Evolutionary conservation across 2,329 filamentous ascomycete species (phyloP).

Genomic region (Trichoderma atrobrunneum): DNA sequence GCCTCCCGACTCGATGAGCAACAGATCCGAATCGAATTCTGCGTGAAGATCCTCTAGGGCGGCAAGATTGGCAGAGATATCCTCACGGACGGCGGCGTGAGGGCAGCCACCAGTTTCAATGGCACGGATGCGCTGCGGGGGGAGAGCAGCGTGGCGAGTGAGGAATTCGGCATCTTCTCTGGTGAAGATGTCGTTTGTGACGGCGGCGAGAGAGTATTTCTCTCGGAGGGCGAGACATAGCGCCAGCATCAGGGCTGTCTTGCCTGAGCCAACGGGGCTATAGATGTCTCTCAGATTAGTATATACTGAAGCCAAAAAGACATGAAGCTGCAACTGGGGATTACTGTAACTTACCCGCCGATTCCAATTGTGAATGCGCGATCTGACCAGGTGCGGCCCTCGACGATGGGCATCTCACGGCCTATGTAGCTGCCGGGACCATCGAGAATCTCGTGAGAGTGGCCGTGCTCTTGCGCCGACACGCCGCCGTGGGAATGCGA

Average conservation of each 20-base stretch:
- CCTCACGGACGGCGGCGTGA: constrained; percentile 94
- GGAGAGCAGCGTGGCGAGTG: constrained; percentile 78
- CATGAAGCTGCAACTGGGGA: neutral
- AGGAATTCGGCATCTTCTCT: constrained; percentile 98
- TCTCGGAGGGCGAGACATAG: constrained; percentile 82
- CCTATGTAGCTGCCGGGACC: constrained; percentile 87
- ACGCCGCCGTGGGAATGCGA: constrained; percentile 51
- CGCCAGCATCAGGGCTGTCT: constrained; percentile 93
- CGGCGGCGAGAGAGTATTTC: constrained; percentile 82
- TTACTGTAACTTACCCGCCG: constrained; percentile 66
- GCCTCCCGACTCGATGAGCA: constrained; percentile 92
- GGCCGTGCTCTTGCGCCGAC: constrained; percentile 73
- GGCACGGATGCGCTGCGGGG: constrained; percentile 79
- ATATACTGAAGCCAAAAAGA: neutral
- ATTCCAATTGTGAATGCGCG: constrained; percentile 96
- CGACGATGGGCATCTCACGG: constrained; percentile 89
- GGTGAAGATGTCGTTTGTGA: constrained; percentile 99
- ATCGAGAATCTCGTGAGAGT: constrained; percentile 92
- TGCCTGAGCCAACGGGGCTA: constrained; percentile 93
- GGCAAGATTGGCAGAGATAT: constrained; percentile 90
- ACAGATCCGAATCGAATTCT: constrained; percentile 73
- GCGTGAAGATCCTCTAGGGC: constrained; percentile 86
- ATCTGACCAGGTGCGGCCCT: constrained; percentile 83
- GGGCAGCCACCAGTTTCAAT: constrained; percentile 98
- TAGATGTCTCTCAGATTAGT: neutral